A percentile compares a stretch with the other conserved stretches of the same genome.
Evolutionary conservation across 495 filamentous ascomycete species (phyloP).

Genomic region (Neurospora cerealis): DNA sequence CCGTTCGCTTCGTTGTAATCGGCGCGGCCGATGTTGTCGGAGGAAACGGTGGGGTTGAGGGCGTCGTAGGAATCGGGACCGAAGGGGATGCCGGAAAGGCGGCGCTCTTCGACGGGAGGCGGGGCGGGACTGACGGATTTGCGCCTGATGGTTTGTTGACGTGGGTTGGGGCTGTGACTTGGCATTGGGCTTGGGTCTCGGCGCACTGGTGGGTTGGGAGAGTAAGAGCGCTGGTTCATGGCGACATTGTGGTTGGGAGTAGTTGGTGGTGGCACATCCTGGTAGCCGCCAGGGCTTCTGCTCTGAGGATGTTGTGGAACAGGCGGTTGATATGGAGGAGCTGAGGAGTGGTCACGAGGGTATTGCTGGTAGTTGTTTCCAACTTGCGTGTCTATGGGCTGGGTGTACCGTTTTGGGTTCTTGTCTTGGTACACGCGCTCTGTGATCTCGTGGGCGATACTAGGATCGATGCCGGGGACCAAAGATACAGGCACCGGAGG

Average conservation of each 20-base stretch:
- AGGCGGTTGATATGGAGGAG: background rate
- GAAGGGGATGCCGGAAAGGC: conserved; percentile 63
- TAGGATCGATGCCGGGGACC: conserved; percentile 58
- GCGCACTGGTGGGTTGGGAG: conserved; percentile 39
- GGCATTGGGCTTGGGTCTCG: conserved; percentile 18
- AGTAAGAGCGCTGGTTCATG: conserved; percentile 41
- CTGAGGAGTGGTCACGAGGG: background rate
- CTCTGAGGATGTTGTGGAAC: conserved; percentile 6
- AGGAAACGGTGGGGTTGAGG: conserved; percentile 50
- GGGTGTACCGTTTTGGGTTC: conserved; percentile 32
- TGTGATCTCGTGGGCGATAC: conserved; percentile 45
- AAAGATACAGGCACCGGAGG: conserved; percentile 54
- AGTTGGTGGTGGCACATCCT: conserved; percentile 23
- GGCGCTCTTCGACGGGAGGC: conserved; percentile 39
- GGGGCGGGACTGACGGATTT: conserved; percentile 75
- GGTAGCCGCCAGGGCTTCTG: conserved; percentile 27
- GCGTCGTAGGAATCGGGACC: conserved; percentile 80
- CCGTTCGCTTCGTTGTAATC: conserved; percentile 37
- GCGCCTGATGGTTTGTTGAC: conserved; percentile 46
- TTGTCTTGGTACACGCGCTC: conserved; percentile 41
- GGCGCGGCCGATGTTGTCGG: conserved; percentile 18
- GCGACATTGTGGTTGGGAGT: conserved; percentile 21
- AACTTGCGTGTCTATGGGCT: conserved; percentile 23
- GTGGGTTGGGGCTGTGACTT: conserved; percentile 20
- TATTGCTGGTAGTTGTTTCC: background rate